A percentile compares a stretch with the other conserved stretches of the same genome.
phyloP scores from a whole-genome alignment of 1,284 basidiomycete genomes.

The Earliella scabrosa region DNA sequence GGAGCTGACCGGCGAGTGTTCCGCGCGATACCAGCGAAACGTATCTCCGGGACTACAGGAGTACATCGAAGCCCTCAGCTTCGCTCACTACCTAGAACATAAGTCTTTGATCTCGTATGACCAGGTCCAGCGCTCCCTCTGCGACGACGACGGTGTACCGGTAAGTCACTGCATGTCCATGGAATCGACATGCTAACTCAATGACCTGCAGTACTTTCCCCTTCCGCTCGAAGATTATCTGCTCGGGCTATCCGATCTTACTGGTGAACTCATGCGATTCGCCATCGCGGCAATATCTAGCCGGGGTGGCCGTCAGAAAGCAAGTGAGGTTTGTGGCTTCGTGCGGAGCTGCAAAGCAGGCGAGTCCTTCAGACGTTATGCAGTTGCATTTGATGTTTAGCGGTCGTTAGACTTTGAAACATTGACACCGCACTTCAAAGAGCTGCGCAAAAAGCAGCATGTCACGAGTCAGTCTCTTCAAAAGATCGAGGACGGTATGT shows the following conservation, averaged over 20 bases:
- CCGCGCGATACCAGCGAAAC: slow-evolving; percentile 82
- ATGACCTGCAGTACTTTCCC: slow-evolving; percentile 59
- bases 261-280: slow-evolving; percentile 97
- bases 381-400: background rate
- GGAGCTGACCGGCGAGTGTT: slow-evolving; percentile 73
- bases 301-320: slow-evolving; percentile 72
- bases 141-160: slow-evolving; percentile 58
- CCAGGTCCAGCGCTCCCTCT: slow-evolving; percentile 70
- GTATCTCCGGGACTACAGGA: slow-evolving; percentile 86
- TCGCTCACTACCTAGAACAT: slow-evolving; percentile 86
- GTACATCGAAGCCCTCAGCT: slow-evolving; percentile 93
- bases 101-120: slow-evolving; percentile 71
- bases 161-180: slow-evolving; percentile 47
- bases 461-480: slow-evolving; percentile 86
- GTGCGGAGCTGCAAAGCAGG: slow-evolving; percentile 83
- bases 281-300: slow-evolving; percentile 81
- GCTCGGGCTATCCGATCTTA: slow-evolving; percentile 91
- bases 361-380: slow-evolving; percentile 39
- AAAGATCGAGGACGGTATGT: slow-evolving; percentile 92
- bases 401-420: slow-evolving; percentile 69
- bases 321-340: slow-evolving; percentile 74
- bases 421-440: slow-evolving; percentile 68
- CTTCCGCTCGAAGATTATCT: slow-evolving; percentile 84
- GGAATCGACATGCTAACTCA: too few species aligned
- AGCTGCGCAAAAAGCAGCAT: slow-evolving; percentile 86